Conservation (phyloP, 225 moss, liverwort and hornwort genomes). For the Anthoceros angustus region DNA sequence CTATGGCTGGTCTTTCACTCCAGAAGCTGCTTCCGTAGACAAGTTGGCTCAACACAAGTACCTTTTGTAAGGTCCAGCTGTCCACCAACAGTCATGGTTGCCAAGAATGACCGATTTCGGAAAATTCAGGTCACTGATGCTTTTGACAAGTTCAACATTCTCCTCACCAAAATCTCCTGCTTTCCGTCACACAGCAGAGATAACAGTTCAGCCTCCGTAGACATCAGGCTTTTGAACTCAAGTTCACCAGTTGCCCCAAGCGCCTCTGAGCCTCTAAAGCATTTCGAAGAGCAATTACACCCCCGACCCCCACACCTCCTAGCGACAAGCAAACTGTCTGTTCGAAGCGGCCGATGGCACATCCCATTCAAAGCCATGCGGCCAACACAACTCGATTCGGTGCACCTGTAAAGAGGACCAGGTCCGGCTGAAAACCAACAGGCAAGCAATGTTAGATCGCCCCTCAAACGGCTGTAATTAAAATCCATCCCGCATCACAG, state of each 20-base stretch:
- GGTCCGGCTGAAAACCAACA: conserved; percentile 52
- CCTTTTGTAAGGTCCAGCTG: conserved; percentile 28
- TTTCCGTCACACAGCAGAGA: neutral
- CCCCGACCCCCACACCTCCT: neutral
- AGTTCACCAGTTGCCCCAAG: neutral
- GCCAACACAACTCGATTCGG: conserved; percentile 6
- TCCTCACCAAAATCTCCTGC: conserved; percentile 84
- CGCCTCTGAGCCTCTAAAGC: neutral
- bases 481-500: neutral
- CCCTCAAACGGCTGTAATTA: conserved; percentile 10
- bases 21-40: neutral
- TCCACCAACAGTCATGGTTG: conserved; percentile 86
- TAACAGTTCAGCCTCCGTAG: neutral
- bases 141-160: conserved; percentile 58
- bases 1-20: neutral
- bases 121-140: conserved; percentile 42
- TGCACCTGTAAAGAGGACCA: conserved; percentile 80
- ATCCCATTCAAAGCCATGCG: conserved; percentile 1
- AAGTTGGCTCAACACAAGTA: neutral
- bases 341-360: neutral
- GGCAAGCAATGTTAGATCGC: too few species aligned
- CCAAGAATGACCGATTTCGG: conserved; percentile 84
- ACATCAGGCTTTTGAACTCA: neutral
- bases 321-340: neutral
- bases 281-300: neutral